Evolutionary conservation across 345 rosid genomes (phyloP), one percentile per base, ranked within the genome.

Genomic region (Anastatica hierochuntica): DNA sequence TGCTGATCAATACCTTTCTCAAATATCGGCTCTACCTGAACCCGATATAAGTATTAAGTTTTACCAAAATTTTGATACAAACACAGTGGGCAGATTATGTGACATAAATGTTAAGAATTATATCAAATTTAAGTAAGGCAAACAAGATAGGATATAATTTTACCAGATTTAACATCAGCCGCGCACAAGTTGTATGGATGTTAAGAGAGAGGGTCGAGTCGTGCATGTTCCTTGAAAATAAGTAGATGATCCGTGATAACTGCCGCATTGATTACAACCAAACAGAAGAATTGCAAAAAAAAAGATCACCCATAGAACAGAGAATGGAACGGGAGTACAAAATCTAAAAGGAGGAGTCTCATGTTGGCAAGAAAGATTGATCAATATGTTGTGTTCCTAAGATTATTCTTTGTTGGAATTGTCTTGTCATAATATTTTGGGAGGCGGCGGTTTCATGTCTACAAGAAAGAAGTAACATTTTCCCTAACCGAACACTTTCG

Each of bases 121-220:
- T 16, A 67, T 42, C 49, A 54, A 37, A 31, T 46, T 24, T 20
- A 56, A 2, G 36, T 27, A 47, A 41, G 60, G 31, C n/a, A 57
- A 46, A 52, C 31, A 34, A 49, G 23, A 62, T 12, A n/a, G 53
- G 42, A 53, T 49, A 47, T 62, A 41, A 69, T 14, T 62, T 36
- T 50, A 92, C 98, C 95, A 92, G 86, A 80, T 92, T 92, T 74
- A 88, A 71, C 94, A 92, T 92, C 80, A 92, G 65, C 43, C 97
- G 94, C 34, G 95, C 98, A 66, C 95, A 83, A 36, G 98, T 92
- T 5, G 94, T 88, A 65, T 92, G 98, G 65, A 92, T 92, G 72
- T 84, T 82, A 49, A 83, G 79, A 30, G 98, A 83, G 66, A 92
- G 78, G 17, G 90, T 79, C 41, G 94, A 90, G 77, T 92, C 98